Conservation (phyloP, 148 eudicot species). For the Fagopyrum esculentum region DNA sequence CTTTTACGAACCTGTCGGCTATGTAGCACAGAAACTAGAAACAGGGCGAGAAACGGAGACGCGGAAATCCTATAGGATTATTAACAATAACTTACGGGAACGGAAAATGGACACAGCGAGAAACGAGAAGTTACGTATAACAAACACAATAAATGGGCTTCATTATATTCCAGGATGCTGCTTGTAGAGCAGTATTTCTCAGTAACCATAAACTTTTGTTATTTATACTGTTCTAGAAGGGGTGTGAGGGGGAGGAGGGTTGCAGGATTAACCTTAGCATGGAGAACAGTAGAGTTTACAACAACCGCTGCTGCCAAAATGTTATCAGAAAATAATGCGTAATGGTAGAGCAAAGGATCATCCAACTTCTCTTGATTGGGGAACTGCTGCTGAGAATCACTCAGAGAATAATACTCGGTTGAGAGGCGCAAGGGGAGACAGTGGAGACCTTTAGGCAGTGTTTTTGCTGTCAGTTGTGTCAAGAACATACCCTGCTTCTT, state of each 20-base stretch:
- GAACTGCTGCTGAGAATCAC: slow-evolving; percentile 55
- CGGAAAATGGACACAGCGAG: too few relatives aligned
- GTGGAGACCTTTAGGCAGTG: slow-evolving; percentile 95
- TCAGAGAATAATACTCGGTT: slow-evolving; percentile 64
- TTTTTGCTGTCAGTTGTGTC: slow-evolving; percentile 86
- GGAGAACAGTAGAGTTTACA: slow-evolving; percentile 76
- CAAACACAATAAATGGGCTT: background rate
- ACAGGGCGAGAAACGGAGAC: background rate
- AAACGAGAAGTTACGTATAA: background rate
- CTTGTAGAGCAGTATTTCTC: background rate
- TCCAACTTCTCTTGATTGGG: slow-evolving; percentile 62
- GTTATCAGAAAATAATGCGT: slow-evolving; percentile 88
- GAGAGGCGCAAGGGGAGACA: slow-evolving; percentile 94
- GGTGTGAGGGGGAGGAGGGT: background rate
- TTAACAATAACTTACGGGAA: too few relatives aligned
- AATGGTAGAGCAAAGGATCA: slow-evolving; percentile 69
- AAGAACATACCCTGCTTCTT: slow-evolving; percentile 80
- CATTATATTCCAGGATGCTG: background rate
- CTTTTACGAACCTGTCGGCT: background rate
- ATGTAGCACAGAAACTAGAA: background rate
- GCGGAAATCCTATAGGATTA: too few relatives aligned
- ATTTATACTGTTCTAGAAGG: background rate
- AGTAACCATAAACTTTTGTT: background rate
- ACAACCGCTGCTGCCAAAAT: slow-evolving; percentile 89
- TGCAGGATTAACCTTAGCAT: slow-evolving; percentile 60